These are phyloP conservation scores for Fomitopsis pulvina DNA, from an alignment of 768 basidiomycete species.

Conservation along the genomic window DNA sequence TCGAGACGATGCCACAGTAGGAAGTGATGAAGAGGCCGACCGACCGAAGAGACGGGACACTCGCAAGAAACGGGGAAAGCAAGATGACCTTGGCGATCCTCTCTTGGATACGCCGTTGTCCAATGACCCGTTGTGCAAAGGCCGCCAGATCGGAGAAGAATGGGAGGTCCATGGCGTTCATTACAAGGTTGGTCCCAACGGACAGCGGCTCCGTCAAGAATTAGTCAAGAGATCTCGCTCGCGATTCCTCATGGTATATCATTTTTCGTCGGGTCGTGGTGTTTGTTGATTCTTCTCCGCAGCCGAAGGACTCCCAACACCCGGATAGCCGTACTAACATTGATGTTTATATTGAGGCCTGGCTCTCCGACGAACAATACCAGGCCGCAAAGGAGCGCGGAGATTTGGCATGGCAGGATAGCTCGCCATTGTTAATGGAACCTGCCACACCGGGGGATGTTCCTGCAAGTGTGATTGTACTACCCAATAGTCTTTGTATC, in stretches of 20 bases:
- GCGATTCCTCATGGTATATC: slow-evolving; percentile 65
- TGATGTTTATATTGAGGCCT: slow-evolving; percentile 70
- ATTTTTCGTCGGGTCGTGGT: neutral
- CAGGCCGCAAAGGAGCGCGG: slow-evolving; percentile 52
- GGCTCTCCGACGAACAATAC: slow-evolving; percentile 75
- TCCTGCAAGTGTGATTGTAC: slow-evolving; percentile 13
- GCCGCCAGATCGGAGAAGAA: slow-evolving; percentile 61
- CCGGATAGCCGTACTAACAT: slow-evolving; percentile 64
- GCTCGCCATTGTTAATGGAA: slow-evolving; percentile 32
- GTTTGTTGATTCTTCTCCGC: slow-evolving; percentile 10
- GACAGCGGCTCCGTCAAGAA: slow-evolving; percentile 60
- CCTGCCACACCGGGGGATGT: slow-evolving; percentile 35
- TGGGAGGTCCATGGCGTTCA: slow-evolving; percentile 68
- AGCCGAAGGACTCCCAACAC: slow-evolving; percentile 77
- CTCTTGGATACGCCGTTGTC: slow-evolving; percentile 45
- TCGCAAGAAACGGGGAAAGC: slow-evolving; percentile 54
- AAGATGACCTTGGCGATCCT: slow-evolving; percentile 35
- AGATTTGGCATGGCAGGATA: slow-evolving; percentile 65
- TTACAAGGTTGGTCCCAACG: slow-evolving; percentile 68
- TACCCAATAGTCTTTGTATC: neutral
- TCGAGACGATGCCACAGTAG: slow-evolving; percentile 39
- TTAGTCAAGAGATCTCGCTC: slow-evolving; percentile 67
- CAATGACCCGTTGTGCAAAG: slow-evolving; percentile 44
- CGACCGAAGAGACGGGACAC: slow-evolving; percentile 23
- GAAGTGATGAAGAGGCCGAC: slow-evolving; percentile 33